Percentiles rank a stretch among this genome's conserved stretches.
phyloP scores from a whole-genome alignment of 2,329 filamentous ascomycete genomes.

The Epicoccum nigrum region DNA sequence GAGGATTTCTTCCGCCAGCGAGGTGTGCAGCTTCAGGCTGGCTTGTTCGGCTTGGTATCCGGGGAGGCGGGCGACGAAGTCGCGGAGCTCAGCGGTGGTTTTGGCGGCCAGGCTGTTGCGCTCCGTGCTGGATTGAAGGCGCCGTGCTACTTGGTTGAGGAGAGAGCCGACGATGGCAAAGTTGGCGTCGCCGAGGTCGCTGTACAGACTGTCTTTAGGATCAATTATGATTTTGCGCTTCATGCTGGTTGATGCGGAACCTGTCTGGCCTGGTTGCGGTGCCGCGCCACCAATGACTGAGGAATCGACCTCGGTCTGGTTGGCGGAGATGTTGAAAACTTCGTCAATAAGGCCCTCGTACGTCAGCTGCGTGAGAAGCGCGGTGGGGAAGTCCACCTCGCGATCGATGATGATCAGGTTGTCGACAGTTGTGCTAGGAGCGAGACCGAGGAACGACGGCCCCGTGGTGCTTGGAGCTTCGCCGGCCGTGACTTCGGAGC shows the following conservation, averaged over 20 bases:
- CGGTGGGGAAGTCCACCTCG: conserved; percentile 91
- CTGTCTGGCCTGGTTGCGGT: conserved; percentile 61
- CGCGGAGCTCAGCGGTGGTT: conserved; percentile 86
- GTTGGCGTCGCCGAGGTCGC: conserved; percentile 86
- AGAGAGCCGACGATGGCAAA: conserved; percentile 91
- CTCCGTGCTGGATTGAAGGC: conserved; percentile 86
- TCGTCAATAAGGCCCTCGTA: conserved; percentile 97
- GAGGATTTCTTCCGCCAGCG: conserved; percentile 92
- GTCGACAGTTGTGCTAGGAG: conserved; percentile 86
- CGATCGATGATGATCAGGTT: conserved; percentile 94
- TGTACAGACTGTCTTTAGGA: conserved; percentile 85
- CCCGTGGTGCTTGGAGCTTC: conserved; percentile 68
- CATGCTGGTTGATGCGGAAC: conserved; percentile 56
- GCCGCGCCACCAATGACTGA: conserved; percentile 81
- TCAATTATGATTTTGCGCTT: conserved; percentile 91
- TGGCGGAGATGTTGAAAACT: conserved; percentile 87
- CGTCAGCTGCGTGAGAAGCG: conserved; percentile 90
- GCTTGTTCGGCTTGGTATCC: conserved; percentile 92
- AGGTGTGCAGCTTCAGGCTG: conserved; percentile 89
- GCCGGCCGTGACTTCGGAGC: conserved; percentile 82
- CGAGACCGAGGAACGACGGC: conserved; percentile 67
- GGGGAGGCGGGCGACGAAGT: conserved; percentile 93
- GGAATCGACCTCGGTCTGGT: conserved; percentile 90
- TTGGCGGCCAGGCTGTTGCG: conserved; percentile 79
- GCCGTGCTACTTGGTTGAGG: conserved; percentile 87